Percentiles rank a stretch among this genome's conserved stretches.
phyloP scores from a whole-genome alignment of 106 monocot genomes.

The Acorus calamus region DNA sequence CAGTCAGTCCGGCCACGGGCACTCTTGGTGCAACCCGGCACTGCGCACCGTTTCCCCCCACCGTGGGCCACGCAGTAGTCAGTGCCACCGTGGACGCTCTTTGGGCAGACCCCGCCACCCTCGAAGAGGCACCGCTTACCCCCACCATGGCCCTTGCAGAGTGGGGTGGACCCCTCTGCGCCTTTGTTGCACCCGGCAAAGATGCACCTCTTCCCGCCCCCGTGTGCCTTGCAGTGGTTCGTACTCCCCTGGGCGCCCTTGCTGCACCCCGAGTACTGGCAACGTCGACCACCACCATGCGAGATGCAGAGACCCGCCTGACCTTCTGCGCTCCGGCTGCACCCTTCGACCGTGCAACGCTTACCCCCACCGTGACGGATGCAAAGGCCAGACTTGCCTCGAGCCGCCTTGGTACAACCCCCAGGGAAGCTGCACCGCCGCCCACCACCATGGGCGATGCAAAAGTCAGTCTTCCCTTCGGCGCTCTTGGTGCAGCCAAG shows the following conservation, averaged over 20 bases:
- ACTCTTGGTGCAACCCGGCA: constrained; percentile 13
- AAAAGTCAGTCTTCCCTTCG: too few relatives aligned
- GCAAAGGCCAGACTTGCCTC: constrained; percentile 16
- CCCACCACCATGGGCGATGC: constrained; percentile 13
- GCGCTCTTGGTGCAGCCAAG: too few relatives aligned
- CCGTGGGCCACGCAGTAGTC: constrained; percentile 19
- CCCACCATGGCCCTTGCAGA: too few relatives aligned
- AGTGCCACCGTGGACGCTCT: constrained; percentile 19
- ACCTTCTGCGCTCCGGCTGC: constrained; percentile 19
- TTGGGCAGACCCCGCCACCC: too few relatives aligned
- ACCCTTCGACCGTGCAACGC: constrained; percentile 11
- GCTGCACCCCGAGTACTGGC: constrained; percentile 13
- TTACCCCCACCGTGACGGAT: constrained; percentile 20
- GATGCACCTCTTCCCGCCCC: constrained; percentile 7
- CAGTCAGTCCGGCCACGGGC: constrained; percentile 11
- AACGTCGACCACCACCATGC: constrained; percentile 18
- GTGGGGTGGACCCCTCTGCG: too few relatives aligned
- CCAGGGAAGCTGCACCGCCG: constrained; percentile 5
- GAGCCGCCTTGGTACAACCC: constrained; percentile 14
- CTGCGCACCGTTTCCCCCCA: constrained; percentile 13
- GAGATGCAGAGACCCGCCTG: constrained; percentile 24
- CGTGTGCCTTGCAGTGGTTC: too few relatives aligned
- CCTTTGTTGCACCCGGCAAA: neutral
- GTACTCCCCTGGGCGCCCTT: constrained; percentile 19
- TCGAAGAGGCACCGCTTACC: too few relatives aligned